phyloP scores from a whole-genome alignment of 495 filamentous ascomycete species.

The Hypoxylon fuscum region DNA sequence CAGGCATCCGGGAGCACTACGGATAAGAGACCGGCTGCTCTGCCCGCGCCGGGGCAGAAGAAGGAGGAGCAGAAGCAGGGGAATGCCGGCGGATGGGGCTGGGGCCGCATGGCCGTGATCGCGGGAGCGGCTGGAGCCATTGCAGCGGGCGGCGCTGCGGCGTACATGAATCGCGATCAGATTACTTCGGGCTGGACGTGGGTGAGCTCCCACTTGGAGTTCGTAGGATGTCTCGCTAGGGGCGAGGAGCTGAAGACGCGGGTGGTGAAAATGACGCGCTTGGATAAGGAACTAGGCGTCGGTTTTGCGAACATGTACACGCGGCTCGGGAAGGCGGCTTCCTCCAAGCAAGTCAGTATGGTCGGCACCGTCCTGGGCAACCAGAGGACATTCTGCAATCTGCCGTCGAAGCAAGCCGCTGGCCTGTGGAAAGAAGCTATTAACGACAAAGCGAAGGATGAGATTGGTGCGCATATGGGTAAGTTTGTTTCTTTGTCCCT shows the following conservation, averaged over 20 bases:
- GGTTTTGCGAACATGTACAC: conserved; percentile 87
- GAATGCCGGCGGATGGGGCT: conserved; percentile 67
- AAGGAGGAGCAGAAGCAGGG: conserved; percentile 49
- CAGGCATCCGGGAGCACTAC: conserved; percentile 42
- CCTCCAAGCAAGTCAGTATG: conserved; percentile 51
- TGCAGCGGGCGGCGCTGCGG: conserved; percentile 85
- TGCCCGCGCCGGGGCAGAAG: conserved; percentile 43
- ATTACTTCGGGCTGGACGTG: conserved; percentile 76
- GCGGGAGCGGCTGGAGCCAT: conserved; percentile 83
- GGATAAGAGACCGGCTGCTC: conserved; percentile 39
- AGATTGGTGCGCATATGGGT: conserved; percentile 83
- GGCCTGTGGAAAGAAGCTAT: conserved; percentile 70
- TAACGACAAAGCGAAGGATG: conserved; percentile 81
- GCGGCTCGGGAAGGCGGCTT: conserved; percentile 72
- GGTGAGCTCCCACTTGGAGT: conserved; percentile 93
- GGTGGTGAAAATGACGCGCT: conserved; percentile 63
- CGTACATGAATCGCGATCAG: conserved; percentile 83
- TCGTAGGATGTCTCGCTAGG: conserved; percentile 86
- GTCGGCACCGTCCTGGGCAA: conserved; percentile 62
- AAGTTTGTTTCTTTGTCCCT: conserved; percentile 36
- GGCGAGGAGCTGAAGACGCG: conserved; percentile 77
- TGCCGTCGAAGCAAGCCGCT: conserved; percentile 66
- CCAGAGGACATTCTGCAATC: conserved; percentile 81
- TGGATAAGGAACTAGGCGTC: conserved; percentile 65
- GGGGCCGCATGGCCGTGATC: conserved; percentile 85